Evolutionary conservation across 192 early-diverging fungal genomes (phyloP).

Genomic region (Podila minutissima): DNA sequence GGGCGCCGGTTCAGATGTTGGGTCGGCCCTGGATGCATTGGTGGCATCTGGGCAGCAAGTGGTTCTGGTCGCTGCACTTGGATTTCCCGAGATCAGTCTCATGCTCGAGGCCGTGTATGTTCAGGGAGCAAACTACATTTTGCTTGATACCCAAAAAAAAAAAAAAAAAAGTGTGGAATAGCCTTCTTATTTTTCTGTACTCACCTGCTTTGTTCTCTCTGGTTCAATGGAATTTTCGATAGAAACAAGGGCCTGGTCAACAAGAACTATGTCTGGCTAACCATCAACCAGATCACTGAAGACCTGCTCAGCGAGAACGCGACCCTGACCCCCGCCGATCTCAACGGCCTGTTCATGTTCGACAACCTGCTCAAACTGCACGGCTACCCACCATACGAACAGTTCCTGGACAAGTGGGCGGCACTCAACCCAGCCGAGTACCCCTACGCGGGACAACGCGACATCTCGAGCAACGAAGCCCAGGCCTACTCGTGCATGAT

Average conservation of each 20-base stretch:
- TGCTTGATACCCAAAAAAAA: background rate
- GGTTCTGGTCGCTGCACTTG: slow-evolving; percentile 55
- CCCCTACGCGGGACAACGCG: slow-evolving; percentile 54
- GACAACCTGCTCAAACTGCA: slow-evolving; percentile 55
- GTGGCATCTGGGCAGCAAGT: slow-evolving; percentile 50
- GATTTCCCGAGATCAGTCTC: slow-evolving; percentile 34
- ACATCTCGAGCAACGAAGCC: slow-evolving; percentile 59
- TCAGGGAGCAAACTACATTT: background rate
- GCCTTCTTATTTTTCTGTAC: background rate
- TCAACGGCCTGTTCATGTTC: slow-evolving; percentile 59
- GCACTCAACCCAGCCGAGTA: slow-evolving; percentile 50
- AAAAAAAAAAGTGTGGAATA: too few relatives aligned
- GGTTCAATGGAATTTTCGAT: background rate
- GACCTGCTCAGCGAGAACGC: slow-evolving; percentile 13
- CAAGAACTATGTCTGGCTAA: slow-evolving; percentile 56
- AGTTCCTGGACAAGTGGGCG: slow-evolving; percentile 56
- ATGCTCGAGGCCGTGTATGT: slow-evolving; percentile 51
- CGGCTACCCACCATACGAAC: slow-evolving; percentile 58
- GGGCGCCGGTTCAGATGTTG: slow-evolving; percentile 29
- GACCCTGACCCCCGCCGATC: slow-evolving; percentile 22
- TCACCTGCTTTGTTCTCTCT: background rate
- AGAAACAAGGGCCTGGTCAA: slow-evolving; percentile 36
- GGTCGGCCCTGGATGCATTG: slow-evolving; percentile 27
- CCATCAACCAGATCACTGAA: slow-evolving; percentile 49
- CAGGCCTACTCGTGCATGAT: slow-evolving; percentile 65